Evolutionary conservation across 176 grass and related monocot species (phyloP), one percentile per base, ranked within the genome.

Genomic region (Microstegium vimineum): DNA sequence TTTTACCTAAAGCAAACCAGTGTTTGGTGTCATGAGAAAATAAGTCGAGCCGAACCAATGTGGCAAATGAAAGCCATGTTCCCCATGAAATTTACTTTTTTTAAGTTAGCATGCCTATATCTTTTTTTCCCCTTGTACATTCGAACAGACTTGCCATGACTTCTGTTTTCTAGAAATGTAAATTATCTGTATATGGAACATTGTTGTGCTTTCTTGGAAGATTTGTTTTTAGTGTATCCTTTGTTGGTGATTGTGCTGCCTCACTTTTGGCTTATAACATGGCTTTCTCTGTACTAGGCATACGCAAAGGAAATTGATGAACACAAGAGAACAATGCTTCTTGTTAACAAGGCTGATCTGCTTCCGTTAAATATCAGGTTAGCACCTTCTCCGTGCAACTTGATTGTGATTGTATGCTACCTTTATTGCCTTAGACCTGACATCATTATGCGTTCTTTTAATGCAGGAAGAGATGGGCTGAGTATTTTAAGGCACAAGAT

Each of bases 251-350:
- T 73, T 64, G 18, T 52, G 4, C 36, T 15, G 8, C 4, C 40
- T 66, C 75, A n/a, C 47, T 43, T 6, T 76, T 61, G 14, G 17
- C 60, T 75, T 15, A 33, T 78, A 37, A 36, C 49, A 81, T 75
- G 16, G 20, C 10, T 66, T 80, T 81, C 13, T n/a, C n/a, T n/a
- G 69, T 81, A 72, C 18, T 73, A 97, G 94, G 83, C 66, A 86
- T 97, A 97, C 62, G 88, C 90, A 62, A 70, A 52, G 51, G 94
- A 97, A 85, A 80, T 97, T 71, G 90, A 97, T 81, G 88, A 86
- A 45, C 89, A 92, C 83, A 97, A 94, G 86, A 85, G 81, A 90
- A 94, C 92, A 13, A 66, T 97, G 83, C 83, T 97, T 6, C n/a
- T n/a, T n/a, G n/a, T n/a, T n/a, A n/a, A n/a, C n/a, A n/a, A n/a